Evolutionary conservation across 768 basidiomycete species (phyloP), one percentile per base, ranked within the genome.

Genomic region (Asterophora lycoperdoides): DNA sequence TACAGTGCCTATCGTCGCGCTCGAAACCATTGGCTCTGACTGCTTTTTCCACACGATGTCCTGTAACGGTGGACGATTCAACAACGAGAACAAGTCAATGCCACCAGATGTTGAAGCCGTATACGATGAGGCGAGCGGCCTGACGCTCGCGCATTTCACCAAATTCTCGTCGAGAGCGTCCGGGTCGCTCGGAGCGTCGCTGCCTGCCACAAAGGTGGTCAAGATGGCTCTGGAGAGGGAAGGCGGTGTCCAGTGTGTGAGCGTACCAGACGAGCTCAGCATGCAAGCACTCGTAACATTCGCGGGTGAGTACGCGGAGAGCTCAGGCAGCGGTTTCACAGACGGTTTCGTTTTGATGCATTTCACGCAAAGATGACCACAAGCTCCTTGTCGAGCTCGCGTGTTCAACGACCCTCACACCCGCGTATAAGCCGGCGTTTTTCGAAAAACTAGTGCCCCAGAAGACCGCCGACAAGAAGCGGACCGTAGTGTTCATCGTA

Each of bases 341-440:
- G 19, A 19, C 26, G 20, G 18, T 20, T 29, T 20, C 44, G 33
- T 44, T 43, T 30, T 15, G 26, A 36, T 28, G 18, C 26, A 29
- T 30, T 34, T 26, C 20, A 33, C 47, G 40, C 15, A 47, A 55
- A 86, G 88, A 86, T 53, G 85, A 88, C 51, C 87, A 90, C 59
- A 87, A 86, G 63, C 68, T 82, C 48, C 69, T 89, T 19, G 79
- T 86, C 8, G 87, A 91, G 56, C 70, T 90, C 18, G 83, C 89
- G 1, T 89, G 87, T 54, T 73, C 86, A 5, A 80, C 84, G 7
- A 80, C 87, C 3, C 70, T 91, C 7, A 72, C 77, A 1, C 77
- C 85, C 2, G 86, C 80, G 2, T 90, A 89, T 59, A 75, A 75
- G 28, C 71, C 65, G 1, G 63, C 67, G 5, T 64, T 89, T 20